phyloP scores from a whole-genome alignment of 2,329 filamentous ascomycete species.

The Zelopaecilomyces penicillatus region DNA sequence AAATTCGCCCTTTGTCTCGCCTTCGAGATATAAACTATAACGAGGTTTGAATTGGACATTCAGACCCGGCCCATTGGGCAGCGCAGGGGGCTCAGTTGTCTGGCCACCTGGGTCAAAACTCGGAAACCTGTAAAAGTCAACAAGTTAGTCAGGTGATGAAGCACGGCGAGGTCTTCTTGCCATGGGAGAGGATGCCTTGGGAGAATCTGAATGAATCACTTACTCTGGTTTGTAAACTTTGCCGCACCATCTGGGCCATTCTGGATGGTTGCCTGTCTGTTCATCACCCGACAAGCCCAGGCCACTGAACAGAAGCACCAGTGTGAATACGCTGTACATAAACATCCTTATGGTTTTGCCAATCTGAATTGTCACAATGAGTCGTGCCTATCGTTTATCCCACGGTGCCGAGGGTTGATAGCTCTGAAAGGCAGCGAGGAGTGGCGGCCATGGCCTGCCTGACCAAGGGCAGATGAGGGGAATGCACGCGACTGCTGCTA shows the following conservation, averaged over 20 bases:
- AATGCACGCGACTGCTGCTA: no score
- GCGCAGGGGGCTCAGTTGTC: conserved; percentile 25
- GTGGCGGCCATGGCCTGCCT: no score
- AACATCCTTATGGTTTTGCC: no score
- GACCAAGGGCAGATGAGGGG: no score
- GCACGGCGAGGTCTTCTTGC: neutral
- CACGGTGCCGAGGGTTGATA: no score
- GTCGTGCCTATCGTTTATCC: no score
- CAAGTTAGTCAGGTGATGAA: neutral
- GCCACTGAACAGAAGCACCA: no score
- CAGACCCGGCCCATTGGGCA: conserved; percentile 25
- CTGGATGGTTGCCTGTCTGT: conserved; percentile 30
- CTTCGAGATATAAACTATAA: conserved; percentile 37
- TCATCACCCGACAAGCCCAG: no score
- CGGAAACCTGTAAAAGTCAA: conserved; percentile 20
- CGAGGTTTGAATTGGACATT: conserved; percentile 37
- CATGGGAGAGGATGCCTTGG: neutral
- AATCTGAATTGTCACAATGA: no score
- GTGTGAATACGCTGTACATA: no score
- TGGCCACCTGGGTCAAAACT: conserved; percentile 38
- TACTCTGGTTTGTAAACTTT: conserved; percentile 37
- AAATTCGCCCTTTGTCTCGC: conserved; percentile 32
- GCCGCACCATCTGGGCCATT: conserved; percentile 39
- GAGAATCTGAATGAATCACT: neutral
- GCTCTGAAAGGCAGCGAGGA: no score